Conservation (phyloP, 176 grass and related monocot genomes). For the Hyparrhenia diplandra region DNA sequence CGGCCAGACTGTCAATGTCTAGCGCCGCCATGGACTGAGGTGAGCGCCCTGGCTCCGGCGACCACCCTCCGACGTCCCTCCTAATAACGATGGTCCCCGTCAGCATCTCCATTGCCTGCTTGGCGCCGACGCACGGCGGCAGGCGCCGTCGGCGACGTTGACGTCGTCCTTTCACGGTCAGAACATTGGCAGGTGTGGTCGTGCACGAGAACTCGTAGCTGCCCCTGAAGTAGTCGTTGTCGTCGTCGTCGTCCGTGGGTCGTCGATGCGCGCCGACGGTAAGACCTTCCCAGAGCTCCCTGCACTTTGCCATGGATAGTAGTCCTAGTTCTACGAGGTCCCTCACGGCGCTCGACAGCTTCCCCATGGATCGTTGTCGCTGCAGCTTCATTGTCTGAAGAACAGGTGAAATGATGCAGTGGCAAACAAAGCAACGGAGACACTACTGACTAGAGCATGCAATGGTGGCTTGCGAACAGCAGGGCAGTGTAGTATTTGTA, state of each 20-base stretch:
- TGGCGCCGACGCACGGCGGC: conserved; percentile 19
- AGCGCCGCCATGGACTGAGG: background rate
- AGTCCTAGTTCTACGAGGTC: background rate
- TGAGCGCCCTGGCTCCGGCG: background rate
- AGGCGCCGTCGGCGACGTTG: background rate
- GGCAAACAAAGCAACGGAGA: background rate
- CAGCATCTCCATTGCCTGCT: conserved; percentile 15
- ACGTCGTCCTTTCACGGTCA: background rate
- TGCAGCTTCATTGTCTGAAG: background rate
- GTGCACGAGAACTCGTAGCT: conserved; percentile 42
- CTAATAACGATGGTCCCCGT: no score
- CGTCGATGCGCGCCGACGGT: background rate
- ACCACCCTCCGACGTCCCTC: background rate
- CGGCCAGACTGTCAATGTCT: conserved; percentile 27
- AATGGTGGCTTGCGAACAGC: background rate
- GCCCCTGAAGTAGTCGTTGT: conserved; percentile 32
- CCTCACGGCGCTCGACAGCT: background rate
- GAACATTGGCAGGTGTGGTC: background rate
- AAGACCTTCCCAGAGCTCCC: conserved; percentile 14
- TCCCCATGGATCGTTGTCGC: background rate
- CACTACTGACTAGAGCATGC: background rate
- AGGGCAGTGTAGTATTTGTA: conserved; percentile 13
- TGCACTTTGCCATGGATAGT: background rate
- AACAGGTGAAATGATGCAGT: background rate
- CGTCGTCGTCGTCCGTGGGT: background rate